These are phyloP conservation scores for Trametes cinnabarina DNA, from an alignment of 768 basidiomycete genomes.

Conservation along the genomic window DNA sequence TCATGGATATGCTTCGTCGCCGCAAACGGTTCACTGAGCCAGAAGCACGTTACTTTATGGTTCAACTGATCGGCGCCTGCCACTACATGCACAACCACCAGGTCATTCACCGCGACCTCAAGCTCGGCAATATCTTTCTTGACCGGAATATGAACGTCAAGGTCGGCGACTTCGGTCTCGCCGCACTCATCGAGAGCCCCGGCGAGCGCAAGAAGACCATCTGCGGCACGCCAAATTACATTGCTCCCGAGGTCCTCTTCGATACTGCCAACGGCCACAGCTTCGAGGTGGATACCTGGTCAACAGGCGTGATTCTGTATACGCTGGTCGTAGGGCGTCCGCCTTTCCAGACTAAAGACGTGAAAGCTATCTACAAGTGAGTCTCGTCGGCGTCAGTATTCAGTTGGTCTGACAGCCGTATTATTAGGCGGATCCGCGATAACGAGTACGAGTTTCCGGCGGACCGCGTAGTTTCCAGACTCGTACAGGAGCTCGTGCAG, in stretches of 20 bases:
- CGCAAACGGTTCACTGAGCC: conserved; percentile 88
- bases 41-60: conserved; percentile 88
- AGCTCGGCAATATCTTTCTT: conserved; percentile 92
- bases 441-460: conserved; percentile 91
- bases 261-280: conserved; percentile 95
- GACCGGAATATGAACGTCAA: conserved; percentile 92
- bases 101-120: conserved; percentile 97
- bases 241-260: conserved; percentile 96
- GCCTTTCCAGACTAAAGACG: conserved; percentile 97
- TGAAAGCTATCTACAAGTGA: conserved; percentile 93
- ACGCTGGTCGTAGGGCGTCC: conserved; percentile 93
- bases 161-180: conserved; percentile 96
- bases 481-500: conserved; percentile 74
- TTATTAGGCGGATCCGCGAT: conserved; percentile 78
- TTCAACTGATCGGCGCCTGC: conserved; percentile 94
- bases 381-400: conserved; percentile 21
- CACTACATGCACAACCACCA: conserved; percentile 97
- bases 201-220: conserved; percentile 99
- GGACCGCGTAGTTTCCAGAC: conserved; percentile 66
- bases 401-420: not conserved
- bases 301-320: conserved; percentile 94
- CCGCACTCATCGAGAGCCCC: conserved; percentile 93
- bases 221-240: conserved; percentile 98
- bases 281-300: conserved; percentile 99
- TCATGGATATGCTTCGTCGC: conserved; percentile 88